phyloP scores from a whole-genome alignment of 2,329 filamentous ascomycete genomes.

The Sarocladium strictum region DNA sequence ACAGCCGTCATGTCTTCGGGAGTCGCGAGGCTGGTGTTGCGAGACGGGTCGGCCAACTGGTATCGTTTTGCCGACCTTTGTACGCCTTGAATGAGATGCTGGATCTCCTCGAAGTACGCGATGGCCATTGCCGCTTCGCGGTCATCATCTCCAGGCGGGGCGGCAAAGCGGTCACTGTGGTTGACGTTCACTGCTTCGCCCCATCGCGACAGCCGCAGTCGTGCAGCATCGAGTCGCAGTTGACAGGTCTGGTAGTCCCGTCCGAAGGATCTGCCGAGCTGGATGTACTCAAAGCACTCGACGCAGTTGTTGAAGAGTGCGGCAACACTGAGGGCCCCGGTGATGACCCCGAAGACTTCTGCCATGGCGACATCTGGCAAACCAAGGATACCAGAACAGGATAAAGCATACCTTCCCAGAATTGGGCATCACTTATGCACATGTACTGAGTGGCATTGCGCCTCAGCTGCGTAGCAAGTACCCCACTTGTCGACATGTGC shows the following conservation, averaged over 20 bases:
- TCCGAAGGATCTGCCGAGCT: conserved; percentile 28
- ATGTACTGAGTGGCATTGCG: too few relatives aligned
- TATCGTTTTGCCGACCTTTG: conserved; percentile 20
- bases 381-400: too few relatives aligned
- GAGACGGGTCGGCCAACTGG: conserved; percentile 10
- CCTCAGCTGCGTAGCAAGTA: too few relatives aligned
- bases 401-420: too few relatives aligned
- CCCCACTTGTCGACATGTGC: too few relatives aligned
- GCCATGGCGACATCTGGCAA: too few relatives aligned
- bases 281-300: conserved; percentile 33
- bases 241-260: conserved; percentile 26
- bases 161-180: conserved; percentile 18
- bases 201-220: conserved; percentile 27
- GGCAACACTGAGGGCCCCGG: conserved; percentile 27
- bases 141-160: background rate
- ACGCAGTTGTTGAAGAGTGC: conserved; percentile 30
- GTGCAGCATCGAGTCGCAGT: conserved; percentile 25
- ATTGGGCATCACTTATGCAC: too few relatives aligned
- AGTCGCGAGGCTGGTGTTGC: conserved; percentile 4
- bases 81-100: conserved; percentile 17
- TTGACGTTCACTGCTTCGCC: conserved; percentile 25
- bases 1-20: conserved; percentile 7
- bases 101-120: conserved; percentile 18
- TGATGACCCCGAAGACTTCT: conserved; percentile 16
- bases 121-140: background rate